Conservation (phyloP, 23 red algal species). For the Agarophyton chilense region DNA sequence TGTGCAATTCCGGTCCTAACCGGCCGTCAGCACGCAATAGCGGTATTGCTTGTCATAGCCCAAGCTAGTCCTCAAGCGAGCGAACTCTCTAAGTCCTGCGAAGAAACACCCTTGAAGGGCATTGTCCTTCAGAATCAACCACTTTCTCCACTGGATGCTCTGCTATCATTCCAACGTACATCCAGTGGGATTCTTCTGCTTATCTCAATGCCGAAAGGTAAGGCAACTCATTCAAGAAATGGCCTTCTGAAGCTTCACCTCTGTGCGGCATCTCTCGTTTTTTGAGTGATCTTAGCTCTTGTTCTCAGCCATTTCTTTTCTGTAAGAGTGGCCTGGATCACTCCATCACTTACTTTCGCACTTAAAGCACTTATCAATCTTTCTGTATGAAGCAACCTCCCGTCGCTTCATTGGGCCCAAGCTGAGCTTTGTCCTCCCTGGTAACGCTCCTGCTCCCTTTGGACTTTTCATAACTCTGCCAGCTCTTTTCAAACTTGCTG, state of each 20-base stretch:
- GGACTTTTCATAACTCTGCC: neutral
- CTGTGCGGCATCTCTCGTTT: neutral
- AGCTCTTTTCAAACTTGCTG: neutral
- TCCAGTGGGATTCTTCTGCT: constrained; percentile 17
- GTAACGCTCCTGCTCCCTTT: neutral
- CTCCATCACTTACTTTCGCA: neutral
- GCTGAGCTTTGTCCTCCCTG: neutral
- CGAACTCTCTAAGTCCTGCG: too few species aligned
- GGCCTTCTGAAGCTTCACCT: neutral
- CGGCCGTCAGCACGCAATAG: too few species aligned
- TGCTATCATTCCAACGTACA: neutral
- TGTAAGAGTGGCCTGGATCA: neutral
- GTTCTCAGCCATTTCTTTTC: neutral
- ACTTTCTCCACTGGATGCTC: constrained; percentile 13
- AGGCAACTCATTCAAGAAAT: neutral
- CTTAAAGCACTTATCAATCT: neutral
- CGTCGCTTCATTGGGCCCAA: neutral
- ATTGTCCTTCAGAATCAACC: too few species aligned
- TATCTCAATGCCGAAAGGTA: constrained; percentile 40
- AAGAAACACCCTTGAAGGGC: too few species aligned
- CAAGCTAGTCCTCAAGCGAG: too few species aligned
- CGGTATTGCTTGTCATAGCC: too few species aligned
- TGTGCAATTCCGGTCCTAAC: too few species aligned
- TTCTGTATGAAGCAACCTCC: neutral
- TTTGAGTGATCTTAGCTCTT: neutral